Evolutionary conservation across 805 yeast genomes (phyloP).

Genomic region (Citeromyces nyonsensis): DNA sequence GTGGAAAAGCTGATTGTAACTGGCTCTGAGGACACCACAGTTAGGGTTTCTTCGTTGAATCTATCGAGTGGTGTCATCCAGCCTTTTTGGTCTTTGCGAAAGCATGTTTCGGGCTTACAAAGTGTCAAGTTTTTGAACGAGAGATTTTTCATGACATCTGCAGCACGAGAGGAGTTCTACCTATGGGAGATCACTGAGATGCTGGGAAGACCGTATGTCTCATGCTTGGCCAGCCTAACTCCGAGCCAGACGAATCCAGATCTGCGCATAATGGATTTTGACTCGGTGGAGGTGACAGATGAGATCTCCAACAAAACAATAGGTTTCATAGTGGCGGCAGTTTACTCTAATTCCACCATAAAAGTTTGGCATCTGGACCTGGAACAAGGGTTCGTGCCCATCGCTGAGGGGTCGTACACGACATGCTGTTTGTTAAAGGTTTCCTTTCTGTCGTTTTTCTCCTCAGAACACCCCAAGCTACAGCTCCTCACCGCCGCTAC

Average conservation of each 20-base stretch:
- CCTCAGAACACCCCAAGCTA: slow-evolving; percentile 8
- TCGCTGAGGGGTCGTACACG: slow-evolving; percentile 38
- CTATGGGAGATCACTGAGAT: slow-evolving; percentile 50
- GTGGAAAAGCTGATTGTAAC: slow-evolving; percentile 32
- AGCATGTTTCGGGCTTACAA: slow-evolving; percentile 85
- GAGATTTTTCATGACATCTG: slow-evolving; percentile 32
- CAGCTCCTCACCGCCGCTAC: slow-evolving; percentile 53
- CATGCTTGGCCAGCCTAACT: slow-evolving; percentile 36
- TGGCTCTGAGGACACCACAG: slow-evolving; percentile 82
- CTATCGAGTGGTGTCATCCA: slow-evolving; percentile 22
- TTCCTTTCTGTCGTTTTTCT: slow-evolving; percentile 18
- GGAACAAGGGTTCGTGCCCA: slow-evolving; percentile 20
- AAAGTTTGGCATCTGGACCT: slow-evolving; percentile 43
- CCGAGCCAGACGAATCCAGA: slow-evolving; percentile 49
- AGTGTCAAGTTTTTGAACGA: slow-evolving; percentile 45
- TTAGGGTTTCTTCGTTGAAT: slow-evolving; percentile 34
- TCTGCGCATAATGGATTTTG: slow-evolving; percentile 81
- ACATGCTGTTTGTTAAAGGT: slow-evolving; percentile 68
- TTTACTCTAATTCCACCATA: slow-evolving; percentile 75
- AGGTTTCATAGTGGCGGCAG: slow-evolving; percentile 47
- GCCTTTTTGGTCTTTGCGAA: slow-evolving; percentile 47
- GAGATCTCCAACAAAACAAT: slow-evolving; percentile 7
- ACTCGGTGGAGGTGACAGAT: slow-evolving; percentile 21
- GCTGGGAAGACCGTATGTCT: slow-evolving; percentile 24
- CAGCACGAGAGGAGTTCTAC: slow-evolving; percentile 80